These are phyloP conservation scores for Acanthamoeba triangularis DNA, from an alignment of 208 protist species.

Conservation along the genomic window DNA sequence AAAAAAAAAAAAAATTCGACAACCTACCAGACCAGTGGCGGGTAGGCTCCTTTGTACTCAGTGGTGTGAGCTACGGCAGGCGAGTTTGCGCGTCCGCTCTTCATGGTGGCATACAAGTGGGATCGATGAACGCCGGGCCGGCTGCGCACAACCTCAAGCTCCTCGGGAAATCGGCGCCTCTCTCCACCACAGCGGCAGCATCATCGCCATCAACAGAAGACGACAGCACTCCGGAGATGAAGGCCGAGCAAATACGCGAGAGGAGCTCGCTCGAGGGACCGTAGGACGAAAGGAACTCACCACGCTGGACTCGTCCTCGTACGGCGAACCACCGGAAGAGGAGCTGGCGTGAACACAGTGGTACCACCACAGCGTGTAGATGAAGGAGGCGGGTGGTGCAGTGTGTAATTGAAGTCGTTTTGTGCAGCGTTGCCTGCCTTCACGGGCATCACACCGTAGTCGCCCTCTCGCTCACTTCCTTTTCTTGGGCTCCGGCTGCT, in stretches of 20 bases:
- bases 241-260: not conserved
- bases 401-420: not conserved
- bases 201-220: not conserved
- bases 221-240: not conserved
- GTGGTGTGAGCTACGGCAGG: not conserved
- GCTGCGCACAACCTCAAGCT: constrained; percentile 13
- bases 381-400: not conserved
- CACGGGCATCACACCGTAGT: not conserved
- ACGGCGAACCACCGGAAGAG: not conserved
- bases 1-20: no score
- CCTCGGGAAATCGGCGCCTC: not conserved
- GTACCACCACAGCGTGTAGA: not conserved
- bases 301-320: not conserved
- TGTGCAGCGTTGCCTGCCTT: not conserved
- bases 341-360: not conserved
- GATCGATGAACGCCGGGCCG: constrained; percentile 29
- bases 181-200: not conserved
- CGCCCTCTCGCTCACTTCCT: constrained; percentile 4
- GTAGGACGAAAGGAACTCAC: not conserved
- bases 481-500: constrained; percentile 20
- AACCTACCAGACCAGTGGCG: no score
- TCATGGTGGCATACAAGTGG: constrained; percentile 43
- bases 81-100: constrained; percentile 22
- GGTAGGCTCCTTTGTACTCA: no score
- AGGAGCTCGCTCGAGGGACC: constrained; percentile 9